Base-by-base conservation (phyloP, 805 yeast species). In the Sugiyamaella marilandica region DNA sequence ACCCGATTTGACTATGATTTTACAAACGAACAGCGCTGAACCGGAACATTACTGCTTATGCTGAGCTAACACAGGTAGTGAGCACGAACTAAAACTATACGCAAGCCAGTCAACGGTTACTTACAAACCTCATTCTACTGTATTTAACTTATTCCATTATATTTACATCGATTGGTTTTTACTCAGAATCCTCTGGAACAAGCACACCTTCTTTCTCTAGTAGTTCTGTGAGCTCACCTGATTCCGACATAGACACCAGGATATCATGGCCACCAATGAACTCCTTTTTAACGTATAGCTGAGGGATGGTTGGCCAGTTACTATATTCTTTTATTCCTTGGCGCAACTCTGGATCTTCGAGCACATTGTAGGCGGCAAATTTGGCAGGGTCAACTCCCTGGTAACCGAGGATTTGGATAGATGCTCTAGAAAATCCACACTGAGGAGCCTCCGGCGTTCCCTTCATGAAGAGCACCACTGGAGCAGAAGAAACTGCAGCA, bases 291-390 rank as follows among this genome's bases (percentile, higher is more conserved):
- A 94, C 89, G 66, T 91, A 94, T 43, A 94, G 78, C 71, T 94
- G 99, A 13, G 99, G 99, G 55, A 94, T 90, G 0, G 99, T 94
- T 52, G 99, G 99, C 99, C 99, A 94, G 59, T 87, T 84, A 61
- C 92, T 83, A 71, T 81, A 94, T 68, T 94, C 99, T 73, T 94
- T 94, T 64, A 94, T 89, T 32, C 98, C 99, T 46, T 87, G 83
- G 72, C 99, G 86, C 58, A 94, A 79, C 63, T 94, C 98, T 2
- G 85, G 82, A 68, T 94, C 99, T 70, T 94, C 98, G 60, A 94
- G 75, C 0, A 94, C 99, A 66, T 94, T 92, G 72, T 87, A 94
- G 18, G 98, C 98, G 39, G 98, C 97, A 73, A 94, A 94, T 71
- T 94, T 92, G 26, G 73, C 79, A 9, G 99, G 99, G 70, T 94